Conservation (phyloP, 495 filamentous ascomycete genomes). For the Tuber brumale region DNA sequence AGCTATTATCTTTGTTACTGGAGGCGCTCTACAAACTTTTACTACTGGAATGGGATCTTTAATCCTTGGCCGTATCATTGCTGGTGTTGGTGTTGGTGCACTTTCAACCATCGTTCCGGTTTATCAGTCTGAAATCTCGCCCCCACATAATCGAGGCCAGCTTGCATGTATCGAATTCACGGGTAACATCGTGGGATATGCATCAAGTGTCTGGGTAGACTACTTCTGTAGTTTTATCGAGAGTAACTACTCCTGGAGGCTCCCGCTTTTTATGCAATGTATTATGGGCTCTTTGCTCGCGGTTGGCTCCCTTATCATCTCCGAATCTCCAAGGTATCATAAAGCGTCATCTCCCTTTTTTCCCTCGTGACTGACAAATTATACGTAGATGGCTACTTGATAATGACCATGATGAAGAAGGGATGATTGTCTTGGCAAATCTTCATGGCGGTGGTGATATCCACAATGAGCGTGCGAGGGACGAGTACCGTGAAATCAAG, state of each 20-base stretch:
- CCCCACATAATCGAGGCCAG: slow-evolving; percentile 90
- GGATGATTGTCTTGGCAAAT: slow-evolving; percentile 95
- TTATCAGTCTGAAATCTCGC: slow-evolving; percentile 96
- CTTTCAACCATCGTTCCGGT: slow-evolving; percentile 95
- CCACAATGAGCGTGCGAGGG: slow-evolving; percentile 78
- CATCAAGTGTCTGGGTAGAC: slow-evolving; percentile 95
- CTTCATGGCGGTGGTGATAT: slow-evolving; percentile 93
- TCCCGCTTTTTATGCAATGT: slow-evolving; percentile 88
- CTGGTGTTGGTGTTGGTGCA: slow-evolving; percentile 88
- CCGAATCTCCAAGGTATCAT: slow-evolving; percentile 83
- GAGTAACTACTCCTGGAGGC: slow-evolving; percentile 78
- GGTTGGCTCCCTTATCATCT: slow-evolving; percentile 81
- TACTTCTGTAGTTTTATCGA: slow-evolving; percentile 92
- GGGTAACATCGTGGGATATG: slow-evolving; percentile 91
- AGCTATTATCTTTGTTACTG: slow-evolving; percentile 83
- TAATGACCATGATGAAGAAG: slow-evolving; percentile 97
- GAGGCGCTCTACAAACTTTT: slow-evolving; percentile 78
- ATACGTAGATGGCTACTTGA: slow-evolving; percentile 79
- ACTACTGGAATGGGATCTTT: slow-evolving; percentile 59
- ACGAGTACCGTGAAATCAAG: slow-evolving; percentile 97
- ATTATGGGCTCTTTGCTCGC: slow-evolving; percentile 83
- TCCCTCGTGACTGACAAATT: slow-evolving; percentile 19
- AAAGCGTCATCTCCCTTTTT: neutral
- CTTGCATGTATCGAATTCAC: slow-evolving; percentile 97
- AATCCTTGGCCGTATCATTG: slow-evolving; percentile 67